Base-by-base conservation (phyloP, 805 yeast genomes). In the Yarrowia sp. region DNA sequence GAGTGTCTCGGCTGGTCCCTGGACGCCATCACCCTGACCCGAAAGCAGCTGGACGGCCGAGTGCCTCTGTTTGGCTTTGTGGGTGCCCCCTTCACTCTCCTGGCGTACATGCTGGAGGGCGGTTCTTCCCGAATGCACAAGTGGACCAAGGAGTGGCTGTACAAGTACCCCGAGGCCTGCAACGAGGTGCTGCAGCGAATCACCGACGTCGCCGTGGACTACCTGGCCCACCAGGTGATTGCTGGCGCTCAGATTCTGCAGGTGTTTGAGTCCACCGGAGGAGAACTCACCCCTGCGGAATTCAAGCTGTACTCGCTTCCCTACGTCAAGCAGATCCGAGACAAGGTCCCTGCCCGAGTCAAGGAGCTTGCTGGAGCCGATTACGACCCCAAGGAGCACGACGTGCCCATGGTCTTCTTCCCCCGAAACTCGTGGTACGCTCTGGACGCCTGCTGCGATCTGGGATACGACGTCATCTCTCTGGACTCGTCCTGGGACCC, bases 161-260 rank as follows among this genome's bases (percentile, higher is more conserved):
- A 88, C 81, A 86, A 85, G 74, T 86, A 87, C 76, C 90, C 96
- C 34, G 85, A 87, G 68, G 88, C 85, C 61, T 80, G 95, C 2
- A 91, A 91, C 73, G 77, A 81, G 72, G 80, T 95, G 69, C 81
- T 95, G 70, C 90, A 88, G 76, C 87, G 86, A 68, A 87, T 89
- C 71, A 89, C 98, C 30, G 94, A 91, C 70, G 92, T 90, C 36
- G 95, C 97, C 67, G 82, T 94, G 44, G 98, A 94, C 77, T 95
- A 94, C 75, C 83, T 95, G 74, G 96, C 97, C 3, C 90, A 88
- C 74, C 99, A 95, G 79, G 97, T 95, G 53, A 86, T 87, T 72
- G 99, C 99, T 1, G 99, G 99, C 73, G 98, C 98, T 42, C 99
- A 95, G 81, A 92, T 95, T 88, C 83, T 95, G 70, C 99, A 95